These are phyloP conservation scores for Trypanosoma cruzi DNA, from an alignment of 208 protist genomes.

Conservation along the genomic window DNA sequence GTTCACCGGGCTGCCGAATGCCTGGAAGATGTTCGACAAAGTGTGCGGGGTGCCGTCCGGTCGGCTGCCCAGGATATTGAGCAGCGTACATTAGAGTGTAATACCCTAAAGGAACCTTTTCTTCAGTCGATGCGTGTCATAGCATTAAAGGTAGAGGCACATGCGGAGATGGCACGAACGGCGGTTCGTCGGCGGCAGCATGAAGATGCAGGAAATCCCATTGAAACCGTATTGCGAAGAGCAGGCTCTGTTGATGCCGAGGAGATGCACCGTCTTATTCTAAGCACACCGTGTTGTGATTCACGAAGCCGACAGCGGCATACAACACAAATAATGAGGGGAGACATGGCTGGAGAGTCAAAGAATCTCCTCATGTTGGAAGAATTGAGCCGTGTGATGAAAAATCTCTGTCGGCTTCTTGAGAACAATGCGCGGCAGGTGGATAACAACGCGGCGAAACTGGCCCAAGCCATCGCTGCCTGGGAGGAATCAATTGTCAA, in stretches of 20 bases:
- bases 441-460: slow-evolving; percentile 10
- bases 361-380: slow-evolving; percentile 20
- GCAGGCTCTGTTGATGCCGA: neutral
- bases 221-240: neutral
- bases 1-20: slow-evolving; percentile 20
- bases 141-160: slow-evolving; percentile 53
- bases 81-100: slow-evolving; percentile 10
- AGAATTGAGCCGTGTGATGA: slow-evolving; percentile 41
- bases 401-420: slow-evolving; percentile 50
- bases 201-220: neutral
- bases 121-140: slow-evolving; percentile 42
- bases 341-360: neutral
- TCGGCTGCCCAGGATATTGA: slow-evolving; percentile 17
- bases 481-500: slow-evolving; percentile 34
- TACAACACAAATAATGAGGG: neutral
- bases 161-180: slow-evolving; percentile 35
- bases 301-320: neutral
- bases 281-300: slow-evolving; percentile 6
- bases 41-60: slow-evolving; percentile 10
- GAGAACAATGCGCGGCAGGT: slow-evolving; percentile 41
- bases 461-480: slow-evolving; percentile 21
- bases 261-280: slow-evolving; percentile 13
- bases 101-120: slow-evolving; percentile 34
- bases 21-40: slow-evolving; percentile 20
- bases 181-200: neutral